Evolutionary conservation across 2,329 filamentous ascomycete species (phyloP), one percentile per base, ranked within the genome.

Genomic region (Aspergillus terreus): DNA sequence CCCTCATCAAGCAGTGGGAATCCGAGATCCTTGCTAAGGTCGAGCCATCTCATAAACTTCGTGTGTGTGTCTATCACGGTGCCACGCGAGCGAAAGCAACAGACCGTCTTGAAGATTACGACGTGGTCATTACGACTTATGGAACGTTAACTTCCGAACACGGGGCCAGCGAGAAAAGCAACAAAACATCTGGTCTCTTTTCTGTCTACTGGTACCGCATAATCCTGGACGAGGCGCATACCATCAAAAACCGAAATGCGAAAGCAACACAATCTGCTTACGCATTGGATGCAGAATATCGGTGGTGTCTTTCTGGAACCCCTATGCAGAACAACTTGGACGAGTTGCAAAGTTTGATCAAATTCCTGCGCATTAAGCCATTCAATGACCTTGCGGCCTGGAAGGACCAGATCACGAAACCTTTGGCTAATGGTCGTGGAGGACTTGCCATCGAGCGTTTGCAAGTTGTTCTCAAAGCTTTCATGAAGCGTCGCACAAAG

Each of bases 401-500:
- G 92, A 92, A 92, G 60, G 87, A 92, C 14, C 86, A 95, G 52
- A 99, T 99, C 53, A 92, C 91, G 48, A 77, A 81, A 42, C 94
- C 94, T 0, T 83, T 99, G 81, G 95, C 92, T 75, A 90, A 88
- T 55, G 92, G 92, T 6, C 87, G 88, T 54, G 94, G 92, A 10
- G 88, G 92, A 49, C 81, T 97, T 52, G 92, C 94, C 14, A 95
- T 99, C 68, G 82, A 85, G 46, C 83, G 94, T 42, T 77, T 99
- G 30, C 91, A 96, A 60, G 84, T 87, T 51, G 84, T 95, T 55
- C 76, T 99, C 4, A 87, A 88, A 49, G 92, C 91, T 50, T 96
- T 96, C 74, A 99, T 99, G 94, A 96, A 97, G 76, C 86, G 94
- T n/a, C 85, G 94, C 40, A 97, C 92, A 7, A 99, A 99, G 72